Percentiles rank a stretch among this genome's conserved stretches.
Conservation (phyloP, 73 alveolate genomes). For the Tetrahymena malaccensis region DNA sequence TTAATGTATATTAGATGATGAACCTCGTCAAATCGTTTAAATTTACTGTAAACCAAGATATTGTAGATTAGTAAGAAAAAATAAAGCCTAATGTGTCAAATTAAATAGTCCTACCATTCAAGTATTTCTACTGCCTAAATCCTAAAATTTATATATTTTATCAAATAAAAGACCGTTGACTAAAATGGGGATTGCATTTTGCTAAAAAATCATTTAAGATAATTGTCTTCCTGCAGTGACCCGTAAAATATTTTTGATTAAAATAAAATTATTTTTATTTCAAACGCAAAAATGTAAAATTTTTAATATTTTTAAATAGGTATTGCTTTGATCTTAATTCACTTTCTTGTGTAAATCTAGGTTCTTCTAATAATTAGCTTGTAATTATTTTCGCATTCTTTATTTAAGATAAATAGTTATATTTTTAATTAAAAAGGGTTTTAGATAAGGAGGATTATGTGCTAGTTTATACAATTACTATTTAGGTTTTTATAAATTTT, state of each 20-base stretch:
- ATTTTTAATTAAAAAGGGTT: background rate
- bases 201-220: background rate
- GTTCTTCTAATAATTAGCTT: background rate
- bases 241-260: too few relatives aligned
- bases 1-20: background rate
- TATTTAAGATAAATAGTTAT: too few relatives aligned
- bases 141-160: too few relatives aligned
- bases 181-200: background rate
- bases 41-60: background rate
- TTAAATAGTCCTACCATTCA: background rate
- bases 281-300: too few relatives aligned
- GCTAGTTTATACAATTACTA: background rate
- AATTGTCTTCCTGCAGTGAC: too few relatives aligned
- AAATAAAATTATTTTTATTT: too few relatives aligned
- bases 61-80: background rate
- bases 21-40: background rate
- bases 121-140: background rate
- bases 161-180: background rate
- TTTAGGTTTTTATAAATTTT: background rate
- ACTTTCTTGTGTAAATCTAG: background rate
- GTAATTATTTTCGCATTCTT: too few relatives aligned
- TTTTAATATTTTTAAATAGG: background rate
- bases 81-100: background rate
- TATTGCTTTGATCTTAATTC: background rate
- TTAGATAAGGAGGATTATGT: background rate